These are phyloP conservation scores for Thoreauomyces humboldtii DNA, from an alignment of 192 early-diverging fungal species.

Conservation along the genomic window DNA sequence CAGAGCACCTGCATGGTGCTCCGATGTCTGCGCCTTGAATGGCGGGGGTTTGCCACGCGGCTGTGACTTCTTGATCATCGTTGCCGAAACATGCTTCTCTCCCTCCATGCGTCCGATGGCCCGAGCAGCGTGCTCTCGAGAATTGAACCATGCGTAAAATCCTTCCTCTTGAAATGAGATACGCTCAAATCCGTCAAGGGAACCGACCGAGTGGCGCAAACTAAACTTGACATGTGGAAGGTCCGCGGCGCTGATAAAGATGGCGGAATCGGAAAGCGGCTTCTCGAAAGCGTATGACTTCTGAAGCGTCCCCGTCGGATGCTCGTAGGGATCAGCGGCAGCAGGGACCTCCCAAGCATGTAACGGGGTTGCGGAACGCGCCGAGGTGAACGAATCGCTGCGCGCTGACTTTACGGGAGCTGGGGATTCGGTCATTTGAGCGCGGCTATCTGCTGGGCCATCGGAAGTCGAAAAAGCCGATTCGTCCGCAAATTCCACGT, in stretches of 20 bases:
- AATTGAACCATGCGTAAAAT: slow-evolving; percentile 26
- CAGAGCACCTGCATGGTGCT: not conserved
- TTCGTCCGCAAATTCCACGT: slow-evolving; percentile 5
- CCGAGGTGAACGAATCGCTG: not conserved
- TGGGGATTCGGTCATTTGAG: not conserved
- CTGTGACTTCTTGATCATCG: slow-evolving; percentile 19
- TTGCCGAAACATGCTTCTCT: slow-evolving; percentile 20
- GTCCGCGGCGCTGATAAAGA: slow-evolving; percentile 9
- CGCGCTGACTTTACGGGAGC: not conserved
- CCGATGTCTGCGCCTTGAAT: not conserved
- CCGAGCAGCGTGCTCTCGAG: slow-evolving; percentile 11
- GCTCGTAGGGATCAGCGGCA: not conserved
- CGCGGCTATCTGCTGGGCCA: not conserved
- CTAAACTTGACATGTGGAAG: slow-evolving; percentile 13
- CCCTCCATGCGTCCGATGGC: slow-evolving; percentile 16
- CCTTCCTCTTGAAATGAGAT: slow-evolving; percentile 25
- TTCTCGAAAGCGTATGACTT: not conserved
- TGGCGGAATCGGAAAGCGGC: slow-evolving; percentile 12
- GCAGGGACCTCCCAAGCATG: not conserved
- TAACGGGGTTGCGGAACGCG: not conserved
- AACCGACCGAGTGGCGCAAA: slow-evolving; percentile 6
- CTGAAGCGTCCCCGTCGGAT: not conserved
- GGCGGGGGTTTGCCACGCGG: slow-evolving; percentile 6
- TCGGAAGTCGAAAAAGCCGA: not conserved
- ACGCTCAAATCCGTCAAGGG: slow-evolving; percentile 22